phyloP scores from a whole-genome alignment of 1,284 basidiomycete genomes.

The Naganishia sp. region DNA sequence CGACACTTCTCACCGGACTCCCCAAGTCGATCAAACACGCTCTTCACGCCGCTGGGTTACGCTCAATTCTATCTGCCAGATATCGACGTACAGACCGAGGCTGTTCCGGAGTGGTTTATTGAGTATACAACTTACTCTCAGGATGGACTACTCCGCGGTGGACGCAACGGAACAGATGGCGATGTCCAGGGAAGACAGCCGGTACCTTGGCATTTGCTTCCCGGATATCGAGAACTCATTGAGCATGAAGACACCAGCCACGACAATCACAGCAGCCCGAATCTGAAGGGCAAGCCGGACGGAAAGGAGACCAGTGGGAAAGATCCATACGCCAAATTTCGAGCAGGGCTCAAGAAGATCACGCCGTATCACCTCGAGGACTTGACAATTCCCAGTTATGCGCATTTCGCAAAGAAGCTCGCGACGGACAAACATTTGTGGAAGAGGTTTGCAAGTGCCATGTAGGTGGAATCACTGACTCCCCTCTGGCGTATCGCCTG shows the following conservation, averaged over 20 bases:
- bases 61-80: constrained; percentile 74
- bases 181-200: constrained; percentile 53
- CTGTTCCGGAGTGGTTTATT: constrained; percentile 67
- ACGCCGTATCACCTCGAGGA: constrained; percentile 71
- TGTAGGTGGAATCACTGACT: constrained; percentile 55
- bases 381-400: constrained; percentile 76
- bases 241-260: constrained; percentile 50
- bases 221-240: constrained; percentile 57
- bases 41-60: constrained; percentile 47
- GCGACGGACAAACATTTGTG: constrained; percentile 65
- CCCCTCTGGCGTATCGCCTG: not conserved
- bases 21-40: constrained; percentile 45
- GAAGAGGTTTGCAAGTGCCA: constrained; percentile 65
- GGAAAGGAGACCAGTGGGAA: constrained; percentile 32
- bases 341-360: constrained; percentile 58
- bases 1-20: constrained; percentile 48
- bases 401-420: constrained; percentile 67
- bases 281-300: constrained; percentile 15
- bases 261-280: not conserved
- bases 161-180: constrained; percentile 39
- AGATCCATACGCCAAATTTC: constrained; percentile 38
- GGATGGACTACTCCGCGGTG: constrained; percentile 52
- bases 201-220: constrained; percentile 68
- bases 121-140: constrained; percentile 73
- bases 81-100: constrained; percentile 62